phyloP scores from a whole-genome alignment of 148 eudicot species.

The Silene conica region DNA sequence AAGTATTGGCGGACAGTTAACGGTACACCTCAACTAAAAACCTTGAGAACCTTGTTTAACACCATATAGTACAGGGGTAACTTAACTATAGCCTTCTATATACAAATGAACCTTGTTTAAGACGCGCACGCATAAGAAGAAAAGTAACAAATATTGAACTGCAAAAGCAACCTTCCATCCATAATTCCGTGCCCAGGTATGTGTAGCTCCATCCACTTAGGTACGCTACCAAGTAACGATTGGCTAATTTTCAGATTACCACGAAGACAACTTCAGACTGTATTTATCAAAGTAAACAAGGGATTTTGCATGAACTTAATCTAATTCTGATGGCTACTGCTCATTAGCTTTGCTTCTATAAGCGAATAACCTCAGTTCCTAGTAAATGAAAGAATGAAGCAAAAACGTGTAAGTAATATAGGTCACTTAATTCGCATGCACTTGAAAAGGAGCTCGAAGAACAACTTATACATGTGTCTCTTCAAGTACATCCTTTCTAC shows the following conservation, averaged over 20 bases:
- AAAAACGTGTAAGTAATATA: background rate
- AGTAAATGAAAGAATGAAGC: conserved; percentile 28
- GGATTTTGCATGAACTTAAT: no score
- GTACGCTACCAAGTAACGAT: background rate
- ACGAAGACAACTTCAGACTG: background rate
- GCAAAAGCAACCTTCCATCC: background rate
- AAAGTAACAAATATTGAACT: background rate
- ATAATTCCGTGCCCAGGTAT: background rate
- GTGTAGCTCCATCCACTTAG: background rate
- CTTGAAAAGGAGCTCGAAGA: conserved; percentile 73
- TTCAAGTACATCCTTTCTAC: conserved; percentile 84
- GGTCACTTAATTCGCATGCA: conserved; percentile 77
- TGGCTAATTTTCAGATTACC: background rate
- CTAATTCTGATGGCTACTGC: background rate
- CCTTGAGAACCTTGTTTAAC: background rate
- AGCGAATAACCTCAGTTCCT: conserved; percentile 1
- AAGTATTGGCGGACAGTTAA: background rate
- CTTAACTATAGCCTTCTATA: no score
- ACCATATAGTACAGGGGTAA: background rate
- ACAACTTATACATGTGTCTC: conserved; percentile 73
- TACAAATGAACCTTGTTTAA: no score
- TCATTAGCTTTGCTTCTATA: background rate
- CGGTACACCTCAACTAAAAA: background rate
- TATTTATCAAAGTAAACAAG: background rate
- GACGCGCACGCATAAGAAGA: background rate